These are phyloP conservation scores for Zizania latifolia DNA, from an alignment of 176 grass and related monocot genomes.

Conservation along the genomic window DNA sequence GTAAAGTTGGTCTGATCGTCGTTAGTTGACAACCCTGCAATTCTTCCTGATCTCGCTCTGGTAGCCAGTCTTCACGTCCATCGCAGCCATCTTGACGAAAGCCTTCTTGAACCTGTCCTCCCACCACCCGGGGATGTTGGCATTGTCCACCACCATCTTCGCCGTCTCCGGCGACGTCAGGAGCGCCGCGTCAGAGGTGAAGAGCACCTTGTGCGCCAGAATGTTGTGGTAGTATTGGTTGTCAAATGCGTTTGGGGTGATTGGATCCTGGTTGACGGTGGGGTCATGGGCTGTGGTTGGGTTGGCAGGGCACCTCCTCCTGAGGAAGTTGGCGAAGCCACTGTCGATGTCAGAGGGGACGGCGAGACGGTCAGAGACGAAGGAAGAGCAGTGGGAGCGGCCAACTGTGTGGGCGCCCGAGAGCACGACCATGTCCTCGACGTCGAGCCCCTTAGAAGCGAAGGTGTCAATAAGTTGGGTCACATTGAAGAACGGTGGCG, in stretches of 20 bases:
- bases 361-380: slow-evolving; percentile 22
- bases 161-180: slow-evolving; percentile 11
- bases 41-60: slow-evolving; percentile 18
- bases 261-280: slow-evolving; percentile 31
- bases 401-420: slow-evolving; percentile 44
- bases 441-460: slow-evolving; percentile 24
- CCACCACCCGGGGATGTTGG: slow-evolving; percentile 9
- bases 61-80: slow-evolving; percentile 1
- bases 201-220: slow-evolving; percentile 24
- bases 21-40: slow-evolving; percentile 27
- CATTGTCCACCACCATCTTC: slow-evolving; percentile 15
- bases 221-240: slow-evolving; percentile 51
- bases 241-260: slow-evolving; percentile 19
- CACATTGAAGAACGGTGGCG: not conserved
- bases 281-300: slow-evolving; percentile 1
- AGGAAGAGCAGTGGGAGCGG: slow-evolving; percentile 36
- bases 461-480: not conserved
- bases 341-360: not conserved
- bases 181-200: slow-evolving; percentile 37
- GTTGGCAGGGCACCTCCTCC: not conserved
- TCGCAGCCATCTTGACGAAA: slow-evolving; percentile 43
- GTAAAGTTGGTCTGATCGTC: too few relatives aligned
- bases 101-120: slow-evolving; percentile 22
- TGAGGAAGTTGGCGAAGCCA: not conserved
- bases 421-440: slow-evolving; percentile 39